These are phyloP conservation scores for Fusarium lyarnte DNA, from an alignment of 2,329 filamentous ascomycete genomes.

Conservation along the genomic window DNA sequence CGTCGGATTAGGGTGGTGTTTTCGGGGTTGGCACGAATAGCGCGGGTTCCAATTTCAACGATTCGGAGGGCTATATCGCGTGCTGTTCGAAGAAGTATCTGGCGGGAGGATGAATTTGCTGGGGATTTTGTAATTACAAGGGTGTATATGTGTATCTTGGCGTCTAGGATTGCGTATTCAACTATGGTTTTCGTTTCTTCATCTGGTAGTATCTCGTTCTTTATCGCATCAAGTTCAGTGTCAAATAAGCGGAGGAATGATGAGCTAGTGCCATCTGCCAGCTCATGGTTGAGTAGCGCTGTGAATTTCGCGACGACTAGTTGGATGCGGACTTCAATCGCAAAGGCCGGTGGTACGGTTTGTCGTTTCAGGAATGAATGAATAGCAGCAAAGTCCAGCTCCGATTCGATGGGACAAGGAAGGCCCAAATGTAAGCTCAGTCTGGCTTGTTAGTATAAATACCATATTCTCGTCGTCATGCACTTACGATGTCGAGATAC, in stretches of 20 bases:
- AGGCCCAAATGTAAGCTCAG: conserved; percentile 27
- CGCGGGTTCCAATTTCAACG: conserved; percentile 15
- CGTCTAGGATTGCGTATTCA: conserved; percentile 20
- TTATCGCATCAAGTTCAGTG: conserved; percentile 24
- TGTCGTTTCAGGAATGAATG: conserved; percentile 15
- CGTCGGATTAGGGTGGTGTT: background rate
- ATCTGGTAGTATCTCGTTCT: background rate
- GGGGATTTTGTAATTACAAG: conserved; percentile 18
- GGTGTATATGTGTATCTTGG: conserved; percentile 28
- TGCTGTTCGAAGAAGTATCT: conserved; percentile 18
- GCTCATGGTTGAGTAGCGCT: conserved; percentile 17
- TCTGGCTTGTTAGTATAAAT: background rate
- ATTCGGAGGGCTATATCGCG: conserved; percentile 16
- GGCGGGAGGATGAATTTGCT: conserved; percentile 1
- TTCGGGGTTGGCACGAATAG: background rate
- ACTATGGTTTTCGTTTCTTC: background rate
- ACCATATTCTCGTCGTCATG: no score
- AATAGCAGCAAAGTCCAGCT: conserved; percentile 23
- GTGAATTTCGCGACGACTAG: conserved; percentile 31
- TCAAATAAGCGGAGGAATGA: conserved; percentile 25
- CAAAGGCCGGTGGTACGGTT: conserved; percentile 3
- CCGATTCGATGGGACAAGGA: conserved; percentile 17
- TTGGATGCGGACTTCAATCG: conserved; percentile 18
- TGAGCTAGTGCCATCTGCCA: conserved; percentile 7
- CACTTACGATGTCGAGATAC: conserved; percentile 23